Evolutionary conservation across 2,329 filamentous ascomycete genomes (phyloP), one percentile per base, ranked within the genome.

Genomic region (Alternaria incomplexa): DNA sequence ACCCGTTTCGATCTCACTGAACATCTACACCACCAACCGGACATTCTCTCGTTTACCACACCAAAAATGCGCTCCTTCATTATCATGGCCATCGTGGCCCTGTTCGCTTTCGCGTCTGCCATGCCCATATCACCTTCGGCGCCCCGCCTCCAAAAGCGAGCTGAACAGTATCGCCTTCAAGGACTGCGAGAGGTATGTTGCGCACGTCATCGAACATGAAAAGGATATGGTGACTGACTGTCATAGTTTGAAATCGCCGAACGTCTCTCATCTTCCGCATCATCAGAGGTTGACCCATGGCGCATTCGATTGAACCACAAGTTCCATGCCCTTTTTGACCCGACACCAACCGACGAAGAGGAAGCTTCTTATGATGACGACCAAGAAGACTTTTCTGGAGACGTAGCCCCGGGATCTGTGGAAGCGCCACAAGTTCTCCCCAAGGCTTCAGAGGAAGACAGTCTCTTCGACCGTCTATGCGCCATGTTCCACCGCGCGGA

Each of bases 111-210:
- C 17, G 72, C 73, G n/a, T 62, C 68, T 50, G 76, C 74, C 7
- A 66, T 76, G 22, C 77, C 77, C 4, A 79, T 79, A 63, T 78
- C 77, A 13, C 77, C 77, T 11, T 71, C 77, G 6, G 77, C 77
- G 22, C 75, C 75, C n/a, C 67, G 68, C 36, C 68, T 73, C 9
- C 74, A 77, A 48, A 73, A 69, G 59, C 72, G 75, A 9, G 77
- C 71, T 13, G 77, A 79, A 55, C 72, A 73, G 28, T 75, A 75
- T 65, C 70, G 77, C 51, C 67, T 75, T 13, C 69, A 77, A 67
- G 78, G 78, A 13, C 60, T 79, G 13, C 54, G 69, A 56, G 78
- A 80, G 70, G 77, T 79, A 73, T 11, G 63, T 47, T 44, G 15
- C n/a, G 5, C 17, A 2, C 9, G 43, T 11, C 8, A 13, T 11